Base-by-base conservation (phyloP, 2,329 filamentous ascomycete species). In the Daldinia sp. region DNA sequence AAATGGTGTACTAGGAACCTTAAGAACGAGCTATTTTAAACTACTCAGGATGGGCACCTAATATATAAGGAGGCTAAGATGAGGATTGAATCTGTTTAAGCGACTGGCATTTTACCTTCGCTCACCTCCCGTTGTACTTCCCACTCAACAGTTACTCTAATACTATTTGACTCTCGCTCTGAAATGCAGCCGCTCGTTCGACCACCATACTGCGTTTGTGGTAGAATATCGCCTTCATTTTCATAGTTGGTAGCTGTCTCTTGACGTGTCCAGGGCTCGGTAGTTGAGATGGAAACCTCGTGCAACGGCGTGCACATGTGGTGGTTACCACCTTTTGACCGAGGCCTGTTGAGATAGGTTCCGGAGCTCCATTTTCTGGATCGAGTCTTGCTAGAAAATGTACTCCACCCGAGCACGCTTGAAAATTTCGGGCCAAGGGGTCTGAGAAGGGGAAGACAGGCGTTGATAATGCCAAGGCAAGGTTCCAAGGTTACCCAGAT, bases 391-490 rank as follows among this genome's bases (percentile, higher is more conserved):
- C 26, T 20, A 13, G 20, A 48, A 48, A 26, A 48, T 2, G 5
- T 26, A 26, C 44, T 13, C 20, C 20, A 15, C 12, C 9, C 13
- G 10, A 26, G 9, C 23, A 15, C 12, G 5, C 23, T 26, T 48
- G 44, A 26, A 10, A 48, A 15, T 48, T 18, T 48, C 20, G 9
- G 1, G 10, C 44, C 44, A 48, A 48, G 20, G 12, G 20, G 20
- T 26, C 23, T 26, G 44, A 48, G 44, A 48, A 48, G 44, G 44
- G 44, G 44, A 12, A 48, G 44, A 48, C 44, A 48, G 23, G 44
- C 44, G 12, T 50, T 50, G 44, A 28, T 28, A 28, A 50, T 50
- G 13, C 44, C 23, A 50, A 50, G 44, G 26, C 12, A 28, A 30
- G 44, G 12, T 23, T 50, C 44, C 44, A 50, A 28, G 44, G 3